Conservation (phyloP, 2,329 filamentous ascomycete species). For the Onygenales sp. region DNA sequence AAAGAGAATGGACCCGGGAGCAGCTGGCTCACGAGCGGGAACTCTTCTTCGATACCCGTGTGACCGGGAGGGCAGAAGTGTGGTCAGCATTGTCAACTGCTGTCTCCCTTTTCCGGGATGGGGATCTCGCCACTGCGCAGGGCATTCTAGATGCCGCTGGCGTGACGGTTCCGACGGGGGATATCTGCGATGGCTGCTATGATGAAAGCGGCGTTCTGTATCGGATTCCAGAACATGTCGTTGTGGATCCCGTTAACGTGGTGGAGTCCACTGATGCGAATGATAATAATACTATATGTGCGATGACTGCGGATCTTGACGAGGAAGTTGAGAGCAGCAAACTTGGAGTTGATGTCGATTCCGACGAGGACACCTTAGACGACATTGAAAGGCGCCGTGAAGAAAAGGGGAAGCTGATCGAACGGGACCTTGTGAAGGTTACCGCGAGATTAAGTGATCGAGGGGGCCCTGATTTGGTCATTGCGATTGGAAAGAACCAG, state of each 20-base stretch:
- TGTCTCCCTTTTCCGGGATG: constrained; percentile 57
- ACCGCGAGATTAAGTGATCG: constrained; percentile 57
- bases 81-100: constrained; percentile 68
- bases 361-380: constrained; percentile 29
- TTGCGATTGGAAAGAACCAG: constrained; percentile 51
- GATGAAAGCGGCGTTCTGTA: constrained; percentile 64
- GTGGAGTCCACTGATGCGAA: constrained; percentile 13
- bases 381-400: constrained; percentile 37
- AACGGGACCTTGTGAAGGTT: constrained; percentile 48
- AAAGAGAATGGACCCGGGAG: constrained; percentile 58
- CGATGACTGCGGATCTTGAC: constrained; percentile 11
- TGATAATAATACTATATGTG: constrained; percentile 4
- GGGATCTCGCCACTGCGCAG: constrained; percentile 61
- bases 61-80: constrained; percentile 65
- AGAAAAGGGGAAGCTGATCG: constrained; percentile 53
- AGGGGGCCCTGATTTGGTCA: constrained; percentile 50
- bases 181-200: constrained; percentile 62
- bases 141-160: constrained; percentile 69
- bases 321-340: constrained; percentile 24
- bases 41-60: constrained; percentile 86
- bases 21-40: constrained; percentile 61
- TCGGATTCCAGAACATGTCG: constrained; percentile 56
- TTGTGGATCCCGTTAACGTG: constrained; percentile 48
- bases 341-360: constrained; percentile 27
- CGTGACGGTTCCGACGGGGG: constrained; percentile 63